These are phyloP conservation scores for Sphagnurus paluster DNA, from an alignment of 1,284 basidiomycete species.

Conservation along the genomic window DNA sequence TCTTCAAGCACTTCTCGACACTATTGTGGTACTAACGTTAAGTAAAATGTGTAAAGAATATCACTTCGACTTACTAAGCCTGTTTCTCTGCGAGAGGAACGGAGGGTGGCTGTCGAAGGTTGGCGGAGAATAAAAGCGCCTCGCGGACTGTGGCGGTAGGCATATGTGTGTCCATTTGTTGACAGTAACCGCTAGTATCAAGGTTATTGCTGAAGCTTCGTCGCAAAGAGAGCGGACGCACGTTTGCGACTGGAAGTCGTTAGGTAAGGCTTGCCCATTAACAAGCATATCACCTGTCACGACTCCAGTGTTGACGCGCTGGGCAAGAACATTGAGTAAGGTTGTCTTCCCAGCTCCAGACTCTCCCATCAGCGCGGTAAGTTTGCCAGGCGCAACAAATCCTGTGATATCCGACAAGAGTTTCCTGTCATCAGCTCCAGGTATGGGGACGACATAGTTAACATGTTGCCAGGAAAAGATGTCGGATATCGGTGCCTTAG, in stretches of 20 bases:
- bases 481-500: constrained; percentile 29
- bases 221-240: constrained; percentile 22
- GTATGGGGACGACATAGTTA: constrained; percentile 64
- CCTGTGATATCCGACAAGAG: constrained; percentile 80
- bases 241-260: constrained; percentile 75
- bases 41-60: not conserved
- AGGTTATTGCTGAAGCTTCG: not conserved
- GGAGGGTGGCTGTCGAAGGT: constrained; percentile 71
- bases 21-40: constrained; percentile 18
- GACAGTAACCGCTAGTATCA: constrained; percentile 58
- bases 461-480: constrained; percentile 63
- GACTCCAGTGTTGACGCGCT: constrained; percentile 71
- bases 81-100: constrained; percentile 74
- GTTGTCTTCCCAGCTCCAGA: constrained; percentile 65
- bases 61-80: constrained; percentile 38
- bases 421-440: constrained; percentile 36
- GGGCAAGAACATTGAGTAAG: constrained; percentile 65
- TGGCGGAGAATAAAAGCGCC: constrained; percentile 80
- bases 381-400: constrained; percentile 76
- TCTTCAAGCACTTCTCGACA: constrained; percentile 78
- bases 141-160: constrained; percentile 77
- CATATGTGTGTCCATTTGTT: constrained; percentile 78
- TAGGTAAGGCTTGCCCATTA: constrained; percentile 69
- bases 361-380: constrained; percentile 71
- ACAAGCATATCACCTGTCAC: constrained; percentile 78